Evolutionary conservation across 768 basidiomycete species (phyloP).

Genomic region (Fomitopsis pulvina): DNA sequence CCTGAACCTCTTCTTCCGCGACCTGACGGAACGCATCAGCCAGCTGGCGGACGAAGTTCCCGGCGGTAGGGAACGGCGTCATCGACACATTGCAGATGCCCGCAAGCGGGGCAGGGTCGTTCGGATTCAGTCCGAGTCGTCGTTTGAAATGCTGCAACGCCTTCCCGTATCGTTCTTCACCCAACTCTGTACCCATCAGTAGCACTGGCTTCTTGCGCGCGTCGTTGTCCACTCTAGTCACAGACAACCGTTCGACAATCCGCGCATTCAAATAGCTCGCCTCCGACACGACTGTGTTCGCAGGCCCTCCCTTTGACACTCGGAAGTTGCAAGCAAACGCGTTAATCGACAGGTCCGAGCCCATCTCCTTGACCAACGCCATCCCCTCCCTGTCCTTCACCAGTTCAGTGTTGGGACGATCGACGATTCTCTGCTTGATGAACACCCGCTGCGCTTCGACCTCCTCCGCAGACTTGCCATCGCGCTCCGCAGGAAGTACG

Average conservation of each 20-base stretch:
- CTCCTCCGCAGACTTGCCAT: slow-evolving; percentile 5
- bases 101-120: slow-evolving; percentile 25
- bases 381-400: slow-evolving; percentile 21
- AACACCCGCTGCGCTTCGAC: slow-evolving; percentile 23
- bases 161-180: slow-evolving; percentile 27
- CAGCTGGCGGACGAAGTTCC: slow-evolving; percentile 24
- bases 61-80: slow-evolving; percentile 33
- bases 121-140: slow-evolving; percentile 26
- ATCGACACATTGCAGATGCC: slow-evolving; percentile 33
- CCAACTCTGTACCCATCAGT: slow-evolving; percentile 27
- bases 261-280: slow-evolving; percentile 35
- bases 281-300: slow-evolving; percentile 32
- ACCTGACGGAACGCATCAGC: slow-evolving; percentile 27
- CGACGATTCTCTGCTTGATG: slow-evolving; percentile 29
- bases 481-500: slow-evolving; percentile 28
- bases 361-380: slow-evolving; percentile 23
- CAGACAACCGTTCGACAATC: slow-evolving; percentile 33
- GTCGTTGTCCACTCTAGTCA: slow-evolving; percentile 21
- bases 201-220: slow-evolving; percentile 20
- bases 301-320: slow-evolving; percentile 17
- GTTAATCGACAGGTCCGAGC: slow-evolving; percentile 39
- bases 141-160: slow-evolving; percentile 31
- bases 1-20: slow-evolving; percentile 29
- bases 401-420: slow-evolving; percentile 24
- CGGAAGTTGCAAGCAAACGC: slow-evolving; percentile 39